Base-by-base conservation (phyloP, 306 rosid species). In the Rosa chinensis region DNA sequence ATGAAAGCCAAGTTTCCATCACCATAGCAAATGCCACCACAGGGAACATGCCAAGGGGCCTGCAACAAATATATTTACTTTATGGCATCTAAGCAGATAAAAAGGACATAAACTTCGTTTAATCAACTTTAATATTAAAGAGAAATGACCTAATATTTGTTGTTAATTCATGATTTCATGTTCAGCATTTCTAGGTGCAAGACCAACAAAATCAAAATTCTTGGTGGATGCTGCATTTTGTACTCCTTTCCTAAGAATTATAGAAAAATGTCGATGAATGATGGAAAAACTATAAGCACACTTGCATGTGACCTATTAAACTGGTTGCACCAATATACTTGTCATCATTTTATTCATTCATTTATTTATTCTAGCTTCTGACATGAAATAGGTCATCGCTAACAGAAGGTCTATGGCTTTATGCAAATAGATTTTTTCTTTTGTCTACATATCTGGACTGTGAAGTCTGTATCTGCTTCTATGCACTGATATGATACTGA, bases 41-140 rank as follows among this genome's bases (percentile, higher is more conserved):
- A 96, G 23, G 98, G 99, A 76, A 93, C 94, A 82, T 90, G 39
- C 99, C 99, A 96, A 64, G 97, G 97, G 81, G 91, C 96, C 99
- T 96, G 93, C 79, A 79, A 78, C 87, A 80, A 73, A 53, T 52
- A 76, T 17, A 2, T 44, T 47, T 0, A 2, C 62, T 25, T 55
- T 58, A 68, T 73, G 56, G 21, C 55, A 70, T 43, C 6, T 53
- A 75, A 55, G 32, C 66, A 42, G 56, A 73, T 73, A 39, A 43
- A 40, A 53, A 45, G 72, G 10, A 73, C 7, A 50, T 20, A 11
- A 35, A 40, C 40, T 53, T 35, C 0, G 35, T 40, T 37, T 6
- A 73, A 37, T 42, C 40, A 59, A 55, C 37, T 73, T 10, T 43
- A 73, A 73, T 8, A 48, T 21, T 48, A 47, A 78, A 39, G 71